phyloP scores from a whole-genome alignment of 768 basidiomycete genomes.

The Cyclocybe aegerita region DNA sequence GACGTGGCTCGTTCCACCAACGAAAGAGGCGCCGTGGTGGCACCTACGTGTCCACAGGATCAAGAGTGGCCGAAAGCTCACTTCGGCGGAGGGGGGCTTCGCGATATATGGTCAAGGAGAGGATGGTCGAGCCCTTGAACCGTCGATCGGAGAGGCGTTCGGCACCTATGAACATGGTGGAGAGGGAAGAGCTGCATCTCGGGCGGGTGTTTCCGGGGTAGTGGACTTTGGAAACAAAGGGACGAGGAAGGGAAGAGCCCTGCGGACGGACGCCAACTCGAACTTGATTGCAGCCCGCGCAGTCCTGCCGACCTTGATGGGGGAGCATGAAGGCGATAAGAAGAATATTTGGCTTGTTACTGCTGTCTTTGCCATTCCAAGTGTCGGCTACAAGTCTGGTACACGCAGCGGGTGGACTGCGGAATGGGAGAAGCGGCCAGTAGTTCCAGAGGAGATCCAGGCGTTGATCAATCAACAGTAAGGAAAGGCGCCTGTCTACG shows the following conservation, averaged over 20 bases:
- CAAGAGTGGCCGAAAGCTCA: conserved; percentile 46
- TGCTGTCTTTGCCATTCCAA: conserved; percentile 63
- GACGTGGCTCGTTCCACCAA: conserved; percentile 73
- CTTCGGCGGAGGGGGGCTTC: conserved; percentile 68
- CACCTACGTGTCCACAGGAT: conserved; percentile 71
- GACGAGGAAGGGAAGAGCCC: conserved; percentile 35
- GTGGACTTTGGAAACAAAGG: conserved; percentile 38
- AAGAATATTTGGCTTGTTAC: conserved; percentile 60
- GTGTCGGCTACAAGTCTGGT: conserved; percentile 32
- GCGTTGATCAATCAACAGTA: not conserved
- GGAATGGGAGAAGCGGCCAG: conserved; percentile 49
- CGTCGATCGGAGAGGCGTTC: conserved; percentile 38
- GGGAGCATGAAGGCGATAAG: conserved; percentile 38
- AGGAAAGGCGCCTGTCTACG: too few species aligned
- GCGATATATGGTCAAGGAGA: conserved; percentile 67
- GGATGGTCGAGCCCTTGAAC: conserved; percentile 59
- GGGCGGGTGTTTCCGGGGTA: conserved; percentile 64
- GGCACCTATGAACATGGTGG: conserved; percentile 49
- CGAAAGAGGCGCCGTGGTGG: conserved; percentile 56
- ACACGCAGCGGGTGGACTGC: conserved; percentile 42
- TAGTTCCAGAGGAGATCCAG: conserved; percentile 37
- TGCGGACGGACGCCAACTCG: conserved; percentile 71
- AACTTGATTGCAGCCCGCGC: conserved; percentile 68
- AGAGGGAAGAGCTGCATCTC: conserved; percentile 52
- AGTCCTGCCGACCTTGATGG: conserved; percentile 64